Base-by-base conservation (phyloP, 345 rosid species). In the Eucalyptus caleyi region DNA sequence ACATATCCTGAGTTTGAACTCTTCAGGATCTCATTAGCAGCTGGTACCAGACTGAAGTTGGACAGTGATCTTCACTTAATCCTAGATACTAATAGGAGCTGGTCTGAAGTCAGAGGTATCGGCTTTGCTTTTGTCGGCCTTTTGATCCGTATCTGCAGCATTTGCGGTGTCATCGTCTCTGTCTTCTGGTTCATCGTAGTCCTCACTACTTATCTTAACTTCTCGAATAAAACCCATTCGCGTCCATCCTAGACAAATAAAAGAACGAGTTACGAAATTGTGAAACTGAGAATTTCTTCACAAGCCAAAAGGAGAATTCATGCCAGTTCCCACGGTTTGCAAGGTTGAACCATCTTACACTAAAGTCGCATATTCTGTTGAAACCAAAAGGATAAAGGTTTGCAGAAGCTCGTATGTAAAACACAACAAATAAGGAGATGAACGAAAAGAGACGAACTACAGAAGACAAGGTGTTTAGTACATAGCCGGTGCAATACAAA, bases 41-140 rank as follows among this genome's bases (percentile, higher is more conserved):
- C 94, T 94, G 95, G 86, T 34, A 96, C 93, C 42, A 96, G 92
- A 15, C 92, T 96, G 97, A 89, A 96, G 89, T 50, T 93, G 95
- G 49, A 37, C 16, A 15, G 49, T 42, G 27, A 42, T 42, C 47
- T 82, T 93, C 42, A 95, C 95, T 40, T 90, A 90, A 86, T 93
- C 92, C 87, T 94, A 50, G 16, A 95, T 94, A 45, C 92, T 89
- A 24, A 94, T 50, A 50, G 94, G 89, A 60, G 95, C 91, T 13
- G 90, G 92, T 86, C 62, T 95, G 77, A 87, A 91, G 18, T 87
- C 65, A 26, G 37, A 80, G 11, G 62, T 87, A n/a, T 23, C 16
- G 4, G 27, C 59, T 37, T 49, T 51, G 65, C 82, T 83, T 5
- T 30, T 32, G 5, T 51, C 32, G 30, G 27, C 30, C 62, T 56